Evolutionary conservation across 148 eudicot genomes (phyloP), one percentile per base, ranked within the genome.

Genomic region (Polygonum aviculare): DNA sequence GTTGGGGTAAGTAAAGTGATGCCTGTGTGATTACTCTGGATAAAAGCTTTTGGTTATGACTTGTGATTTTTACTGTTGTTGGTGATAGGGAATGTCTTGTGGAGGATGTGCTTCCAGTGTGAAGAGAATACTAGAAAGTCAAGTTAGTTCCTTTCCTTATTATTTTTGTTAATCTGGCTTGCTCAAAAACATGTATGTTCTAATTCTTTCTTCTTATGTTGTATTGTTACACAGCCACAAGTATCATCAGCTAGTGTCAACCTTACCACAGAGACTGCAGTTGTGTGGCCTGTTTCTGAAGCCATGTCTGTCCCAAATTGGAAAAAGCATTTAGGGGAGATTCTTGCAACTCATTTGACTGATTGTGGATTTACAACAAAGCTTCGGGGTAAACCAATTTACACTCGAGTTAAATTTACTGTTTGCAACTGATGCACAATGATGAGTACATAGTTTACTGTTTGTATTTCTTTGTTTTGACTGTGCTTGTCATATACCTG

Each of bases 71-170:
- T 51, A 12, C 21, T 74, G 38, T 60, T 41, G 19, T 38, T 38
- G 51, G 50, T 47, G 52, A 19, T 69, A 94, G 97, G 98, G 98
- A 57, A 95, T 95, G 98, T 83, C 93, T 9, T 95, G 98, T 73
- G 97, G 96, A 19, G 98, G 98, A 74, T 95, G 98, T 78, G 97
- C 92, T 35, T 90, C 94, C 2, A 95, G 94, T 81, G 98, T 95
- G 80, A 94, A 92, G 88, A 85, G 94, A 79, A 95, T 95, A 67
- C 88, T 95, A 36, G 98, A 95, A 80, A 90, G 79, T 86, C 96
- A 92, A 82, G 98, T 90, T 76, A 86, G 97, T 36, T 67, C 21
- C 45, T 14, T 67, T 35, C 45, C 44, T 67, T 67, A 67, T 67
- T 15, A 36, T 15, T 67, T 67, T 16, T 36, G 71, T 36, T 36